Evolutionary conservation across 2,329 filamentous ascomycete genomes (phyloP), one percentile per base, ranked within the genome.

Genomic region (Corynespora cassiicola): DNA sequence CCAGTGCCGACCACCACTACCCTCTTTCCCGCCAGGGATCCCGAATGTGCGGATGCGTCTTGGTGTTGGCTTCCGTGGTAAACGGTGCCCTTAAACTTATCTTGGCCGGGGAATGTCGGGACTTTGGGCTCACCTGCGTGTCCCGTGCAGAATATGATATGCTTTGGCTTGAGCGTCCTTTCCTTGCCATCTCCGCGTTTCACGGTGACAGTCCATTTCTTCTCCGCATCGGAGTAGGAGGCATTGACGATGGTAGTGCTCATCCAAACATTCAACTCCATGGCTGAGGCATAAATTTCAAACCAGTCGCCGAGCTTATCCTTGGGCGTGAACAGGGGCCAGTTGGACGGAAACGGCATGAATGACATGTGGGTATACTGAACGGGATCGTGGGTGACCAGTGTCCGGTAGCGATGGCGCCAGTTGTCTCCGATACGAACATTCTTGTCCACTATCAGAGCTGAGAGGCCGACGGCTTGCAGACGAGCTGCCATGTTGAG

Each of bases 291-390:
- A 48, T 88, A 88, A 0, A 77, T 70, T 48, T 87, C 84, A 44
- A 88, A 82, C 67, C 81, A 88, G 27, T 86, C 81, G 1, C 75
- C 85, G 0, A 87, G 70, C 56, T 88, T 88, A 61, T 88, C 84
- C 56, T 87, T 88, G 5, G 84, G 83, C 0, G 84, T 86, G 61
- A 86, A 88, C 11, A 85, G 70, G 3, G 85, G 85, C 85, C 85
- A 88, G 35, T 76, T 75, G 0, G 75, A 56, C 0, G 85, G 85
- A 56, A 87, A 88, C 0, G 70, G 68, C 4, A 88, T 51, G 58
- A 86, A 88, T 0, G 85, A 81, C 52, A 60, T 55, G 43, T 75
- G 71, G 33, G 70, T 67, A 37, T 69, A 74, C 63, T 72, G 84
- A 2, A 87, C 79, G 0, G 84, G 82, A 50, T 87, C 85, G 50